These are phyloP conservation scores for Aspergillus sp. DNA, from an alignment of 2,329 filamentous ascomycete genomes.

Conservation along the genomic window DNA sequence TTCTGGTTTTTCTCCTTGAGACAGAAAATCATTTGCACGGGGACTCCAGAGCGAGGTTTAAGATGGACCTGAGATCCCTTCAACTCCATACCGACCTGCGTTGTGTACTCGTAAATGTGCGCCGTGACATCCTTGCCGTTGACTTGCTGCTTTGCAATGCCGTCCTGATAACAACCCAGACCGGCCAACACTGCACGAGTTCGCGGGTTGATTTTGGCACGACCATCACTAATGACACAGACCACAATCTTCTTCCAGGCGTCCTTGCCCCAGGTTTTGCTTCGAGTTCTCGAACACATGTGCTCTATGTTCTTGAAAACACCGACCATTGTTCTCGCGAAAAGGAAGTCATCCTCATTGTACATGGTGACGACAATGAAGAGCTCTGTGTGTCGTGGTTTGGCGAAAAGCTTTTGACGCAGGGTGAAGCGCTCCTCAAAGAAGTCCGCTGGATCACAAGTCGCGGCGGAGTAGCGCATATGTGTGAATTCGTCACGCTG, in stretches of 20 bases:
- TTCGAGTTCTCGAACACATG: slow-evolving; percentile 90
- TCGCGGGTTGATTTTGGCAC: slow-evolving; percentile 92
- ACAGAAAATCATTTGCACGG: slow-evolving; percentile 96
- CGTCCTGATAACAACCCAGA: slow-evolving; percentile 96
- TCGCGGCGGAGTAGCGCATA: slow-evolving; percentile 89
- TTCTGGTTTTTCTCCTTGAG: slow-evolving; percentile 99
- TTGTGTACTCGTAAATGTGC: slow-evolving; percentile 82
- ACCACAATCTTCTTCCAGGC: slow-evolving; percentile 99
- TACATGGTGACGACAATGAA: slow-evolving; percentile 99
- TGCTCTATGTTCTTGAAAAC: slow-evolving; percentile 99
- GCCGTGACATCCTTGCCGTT: slow-evolving; percentile 95
- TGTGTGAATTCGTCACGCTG: slow-evolving; percentile 80
- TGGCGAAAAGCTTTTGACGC: slow-evolving; percentile 87
- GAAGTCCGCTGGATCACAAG: slow-evolving; percentile 87
- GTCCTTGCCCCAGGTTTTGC: slow-evolving; percentile 97
- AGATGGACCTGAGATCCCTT: slow-evolving; percentile 87
- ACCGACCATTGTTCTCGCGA: slow-evolving; percentile 92
- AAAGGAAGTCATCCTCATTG: slow-evolving; percentile 95
- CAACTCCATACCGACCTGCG: slow-evolving; percentile 69
- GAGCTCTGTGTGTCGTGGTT: slow-evolving; percentile 86
- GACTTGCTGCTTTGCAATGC: slow-evolving; percentile 97
- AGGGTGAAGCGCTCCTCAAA: slow-evolving; percentile 87
- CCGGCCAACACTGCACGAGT: slow-evolving; percentile 87
- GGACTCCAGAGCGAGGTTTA: slow-evolving; percentile 77
- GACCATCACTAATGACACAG: slow-evolving; percentile 93